Conservation (phyloP, 371 early-diverging fungal species). For the Chytridium lagenaria region DNA sequence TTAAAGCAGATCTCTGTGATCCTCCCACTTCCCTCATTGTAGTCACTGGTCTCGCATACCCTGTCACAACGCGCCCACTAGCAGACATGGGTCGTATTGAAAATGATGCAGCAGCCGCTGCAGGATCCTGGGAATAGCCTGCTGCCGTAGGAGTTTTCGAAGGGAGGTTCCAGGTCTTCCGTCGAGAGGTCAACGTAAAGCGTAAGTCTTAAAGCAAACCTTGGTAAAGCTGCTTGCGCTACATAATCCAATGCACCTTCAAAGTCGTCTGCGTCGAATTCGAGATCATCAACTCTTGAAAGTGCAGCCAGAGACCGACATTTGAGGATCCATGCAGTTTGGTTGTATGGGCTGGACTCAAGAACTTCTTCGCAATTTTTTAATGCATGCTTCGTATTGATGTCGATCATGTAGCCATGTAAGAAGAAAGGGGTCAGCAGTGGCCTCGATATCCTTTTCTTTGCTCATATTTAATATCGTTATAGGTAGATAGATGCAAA, state of each 20-base stretch:
- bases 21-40: neutral
- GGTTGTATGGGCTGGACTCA: slow-evolving; percentile 10
- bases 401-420: neutral
- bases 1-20: neutral
- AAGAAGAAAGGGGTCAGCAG: neutral
- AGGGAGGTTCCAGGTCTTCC: slow-evolving; percentile 25
- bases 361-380: neutral
- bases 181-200: too few relatives aligned
- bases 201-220: neutral
- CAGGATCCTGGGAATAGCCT: neutral
- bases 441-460: too few relatives aligned
- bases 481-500: too few relatives aligned
- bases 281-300: slow-evolving; percentile 3
- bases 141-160: neutral
- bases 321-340: slow-evolving; percentile 28
- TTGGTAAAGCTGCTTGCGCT: neutral
- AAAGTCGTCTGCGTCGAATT: neutral
- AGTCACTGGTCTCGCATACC: slow-evolving; percentile 30
- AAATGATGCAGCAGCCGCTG: neutral
- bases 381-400: slow-evolving; percentile 9
- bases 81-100: slow-evolving; percentile 6
- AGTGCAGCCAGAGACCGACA: neutral
- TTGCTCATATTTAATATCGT: too few relatives aligned
- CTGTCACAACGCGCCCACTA: slow-evolving; percentile 17
- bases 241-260: neutral